Conservation (phyloP, 2,329 filamentous ascomycete genomes). For the Pseudocercospora ulei region DNA sequence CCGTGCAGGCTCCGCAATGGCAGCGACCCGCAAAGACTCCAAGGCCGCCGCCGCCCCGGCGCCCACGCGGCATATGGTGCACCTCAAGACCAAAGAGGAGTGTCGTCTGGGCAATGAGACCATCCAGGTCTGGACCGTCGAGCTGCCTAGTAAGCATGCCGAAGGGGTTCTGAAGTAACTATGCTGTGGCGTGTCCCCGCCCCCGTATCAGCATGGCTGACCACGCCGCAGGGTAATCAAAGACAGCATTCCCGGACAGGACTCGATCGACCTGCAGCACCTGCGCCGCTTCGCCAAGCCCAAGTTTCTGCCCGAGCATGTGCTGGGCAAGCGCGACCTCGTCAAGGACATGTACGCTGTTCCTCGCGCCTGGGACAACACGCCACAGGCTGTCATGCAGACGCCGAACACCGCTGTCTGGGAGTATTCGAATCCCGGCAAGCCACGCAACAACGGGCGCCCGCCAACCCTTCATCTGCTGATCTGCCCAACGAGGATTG, state of each 20-base stretch:
- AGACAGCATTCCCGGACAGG: slow-evolving; percentile 38
- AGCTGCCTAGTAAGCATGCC: slow-evolving; percentile 61
- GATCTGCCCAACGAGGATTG: slow-evolving; percentile 42
- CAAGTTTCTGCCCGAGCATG: slow-evolving; percentile 33
- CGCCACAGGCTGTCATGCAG: slow-evolving; percentile 29
- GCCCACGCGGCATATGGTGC: slow-evolving; percentile 31
- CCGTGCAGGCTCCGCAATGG: slow-evolving; percentile 14
- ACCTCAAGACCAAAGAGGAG: slow-evolving; percentile 45
- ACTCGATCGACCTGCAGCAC: slow-evolving; percentile 45
- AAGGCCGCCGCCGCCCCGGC: slow-evolving; percentile 18
- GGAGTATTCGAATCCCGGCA: slow-evolving; percentile 50
- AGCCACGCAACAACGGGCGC: slow-evolving; percentile 45
- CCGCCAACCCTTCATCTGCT: slow-evolving; percentile 43
- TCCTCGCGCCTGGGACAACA: slow-evolving; percentile 30
- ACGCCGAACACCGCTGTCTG: slow-evolving; percentile 35
- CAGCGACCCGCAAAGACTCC: slow-evolving; percentile 21
- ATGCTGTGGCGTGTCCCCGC: slow-evolving; percentile 10
- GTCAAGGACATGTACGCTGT: slow-evolving; percentile 32
- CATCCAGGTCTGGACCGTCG: slow-evolving; percentile 58
- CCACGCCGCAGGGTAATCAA: slow-evolving; percentile 38
- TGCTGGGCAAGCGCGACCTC: slow-evolving; percentile 30
- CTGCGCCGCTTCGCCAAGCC: slow-evolving; percentile 65
- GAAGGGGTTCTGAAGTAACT: slow-evolving; percentile 61
- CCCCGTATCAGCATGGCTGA: slow-evolving; percentile 26
- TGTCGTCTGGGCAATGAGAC: slow-evolving; percentile 43